These are phyloP conservation scores for Fraxinus greggii DNA, from an alignment of 305 asterid species.

Conservation along the genomic window DNA sequence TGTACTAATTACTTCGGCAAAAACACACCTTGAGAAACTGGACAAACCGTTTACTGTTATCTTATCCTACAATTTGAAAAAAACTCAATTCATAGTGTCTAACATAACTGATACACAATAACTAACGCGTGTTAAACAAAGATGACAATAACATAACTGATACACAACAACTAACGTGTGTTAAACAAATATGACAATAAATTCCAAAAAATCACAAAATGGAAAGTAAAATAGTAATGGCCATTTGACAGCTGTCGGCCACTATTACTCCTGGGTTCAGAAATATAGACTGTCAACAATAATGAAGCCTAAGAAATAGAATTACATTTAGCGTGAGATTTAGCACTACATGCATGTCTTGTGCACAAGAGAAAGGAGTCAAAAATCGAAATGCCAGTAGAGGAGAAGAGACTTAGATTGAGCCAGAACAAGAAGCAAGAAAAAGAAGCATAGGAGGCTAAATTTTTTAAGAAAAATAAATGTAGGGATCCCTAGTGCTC, in stretches of 20 bases:
- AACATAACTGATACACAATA: not conserved
- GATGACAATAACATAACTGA: not conserved
- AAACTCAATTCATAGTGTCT: not conserved
- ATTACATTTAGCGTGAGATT: not conserved
- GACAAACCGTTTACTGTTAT: not conserved
- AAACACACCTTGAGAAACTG: not conserved
- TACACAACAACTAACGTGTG: no score
- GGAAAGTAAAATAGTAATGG: not conserved
- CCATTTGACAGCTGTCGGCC: not conserved
- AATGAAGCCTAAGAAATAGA: not conserved
- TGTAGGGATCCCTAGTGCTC: not conserved
- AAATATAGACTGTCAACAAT: not conserved
- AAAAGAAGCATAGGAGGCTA: not conserved
- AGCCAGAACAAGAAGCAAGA: not conserved
- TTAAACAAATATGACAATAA: not conserved
- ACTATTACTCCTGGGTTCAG: not conserved
- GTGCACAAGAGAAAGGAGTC: not conserved
- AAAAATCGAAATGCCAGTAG: not conserved
- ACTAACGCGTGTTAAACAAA: not conserved
- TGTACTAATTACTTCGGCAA: not conserved
- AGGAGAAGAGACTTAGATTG: conserved; percentile 5
- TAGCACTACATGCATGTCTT: not conserved
- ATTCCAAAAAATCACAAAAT: not conserved
- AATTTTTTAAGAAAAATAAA: not conserved
- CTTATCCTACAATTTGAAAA: not conserved